Evolutionary conservation across 495 filamentous ascomycete genomes (phyloP), one percentile per base, ranked within the genome.

Genomic region (Aspergillus asperescens): DNA sequence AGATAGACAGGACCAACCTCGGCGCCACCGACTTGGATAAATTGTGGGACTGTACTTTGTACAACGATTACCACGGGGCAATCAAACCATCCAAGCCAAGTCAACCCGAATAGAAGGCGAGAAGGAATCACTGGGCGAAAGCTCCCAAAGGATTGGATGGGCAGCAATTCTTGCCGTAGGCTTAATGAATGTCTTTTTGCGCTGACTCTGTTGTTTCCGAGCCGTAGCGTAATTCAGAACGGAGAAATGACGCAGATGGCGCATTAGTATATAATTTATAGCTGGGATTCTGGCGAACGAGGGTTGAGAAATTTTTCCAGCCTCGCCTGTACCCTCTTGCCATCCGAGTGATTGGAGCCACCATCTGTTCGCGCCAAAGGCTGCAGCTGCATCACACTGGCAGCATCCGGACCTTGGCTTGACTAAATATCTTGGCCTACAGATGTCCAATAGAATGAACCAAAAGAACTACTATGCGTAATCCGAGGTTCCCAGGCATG

Each of bases 41-140:
- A n/a, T 5, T 25, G 9, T 44, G 41, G 41, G 41, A 44, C 24
- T 44, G 41, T 12, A 44, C 41, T 7, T 29, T 44, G 41, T 44
- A 44, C 16, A 28, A 18, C 24, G n/a, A 44, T 1, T 44, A 44
- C n/a, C 23, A 29, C 4, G 41, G 24, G 24, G 41, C 41, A 18
- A 19, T 44, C 23, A 44, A 44, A 29, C 24, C 25, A 19, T 44
- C 25, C 23, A 28, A 44, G 41, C 41, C 24, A 1, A 12, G 22
- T 41, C 4, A 24, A 1, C 2, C 39, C 24, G 8, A 29, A 29
- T 44, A 18, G 3, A 19, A 1, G n/a, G 24, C 15, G 41, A 25
- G 22, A 9, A 2, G 19, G 37, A 10, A 22, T 7, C 34, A 37
- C 8, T 37, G 34, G 4, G 39, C 19, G 8, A 25, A 4, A 20